A percentile compares a stretch with the other conserved stretches of the same genome.
These are phyloP conservation scores for Arthrobotrys iridis DNA, from an alignment of 2,329 filamentous ascomycete species.

Conservation along the genomic window DNA sequence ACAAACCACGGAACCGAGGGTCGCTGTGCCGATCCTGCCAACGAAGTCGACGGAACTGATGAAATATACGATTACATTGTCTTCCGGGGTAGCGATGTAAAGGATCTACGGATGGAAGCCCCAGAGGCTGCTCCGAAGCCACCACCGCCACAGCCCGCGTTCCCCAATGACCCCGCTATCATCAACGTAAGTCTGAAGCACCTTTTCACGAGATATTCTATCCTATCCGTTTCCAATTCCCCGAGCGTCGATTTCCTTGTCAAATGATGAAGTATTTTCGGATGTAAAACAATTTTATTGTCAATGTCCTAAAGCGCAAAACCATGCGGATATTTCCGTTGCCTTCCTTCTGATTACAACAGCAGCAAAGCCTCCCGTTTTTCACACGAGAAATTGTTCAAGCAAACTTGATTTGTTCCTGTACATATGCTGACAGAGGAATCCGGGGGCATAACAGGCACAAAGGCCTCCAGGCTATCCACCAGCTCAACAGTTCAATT, in stretches of 20 bases:
- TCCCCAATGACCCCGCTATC: conserved; percentile 95
- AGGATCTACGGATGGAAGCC: conserved; percentile 94
- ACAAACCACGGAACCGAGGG: conserved; percentile 94
- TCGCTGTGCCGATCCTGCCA: conserved; percentile 77
- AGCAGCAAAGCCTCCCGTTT: background rate
- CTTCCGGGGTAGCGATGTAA: conserved; percentile 97
- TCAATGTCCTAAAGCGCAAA: conserved; percentile 73
- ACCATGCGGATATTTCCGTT: conserved; percentile 77
- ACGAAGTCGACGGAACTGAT: conserved; percentile 84
- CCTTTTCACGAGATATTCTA: background rate
- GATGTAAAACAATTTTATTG: conserved; percentile 70
- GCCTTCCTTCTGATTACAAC: conserved; percentile 74
- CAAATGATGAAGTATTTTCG: conserved; percentile 73
- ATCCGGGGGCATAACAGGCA: conserved; percentile 21
- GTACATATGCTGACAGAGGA: conserved; percentile 59
- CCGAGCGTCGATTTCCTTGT: conserved; percentile 57
- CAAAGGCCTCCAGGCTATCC: conserved; percentile 44
- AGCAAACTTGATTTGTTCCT: conserved; percentile 64
- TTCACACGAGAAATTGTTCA: conserved; percentile 57
- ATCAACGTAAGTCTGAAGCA: conserved; percentile 80
- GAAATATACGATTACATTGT: conserved; percentile 98
- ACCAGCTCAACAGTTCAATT: conserved; percentile 18
- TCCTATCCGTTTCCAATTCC: background rate
- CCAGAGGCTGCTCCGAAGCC: conserved; percentile 76
- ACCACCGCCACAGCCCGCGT: conserved; percentile 74